phyloP scores from a whole-genome alignment of 805 yeast genomes.

The Candida verbasci region DNA sequence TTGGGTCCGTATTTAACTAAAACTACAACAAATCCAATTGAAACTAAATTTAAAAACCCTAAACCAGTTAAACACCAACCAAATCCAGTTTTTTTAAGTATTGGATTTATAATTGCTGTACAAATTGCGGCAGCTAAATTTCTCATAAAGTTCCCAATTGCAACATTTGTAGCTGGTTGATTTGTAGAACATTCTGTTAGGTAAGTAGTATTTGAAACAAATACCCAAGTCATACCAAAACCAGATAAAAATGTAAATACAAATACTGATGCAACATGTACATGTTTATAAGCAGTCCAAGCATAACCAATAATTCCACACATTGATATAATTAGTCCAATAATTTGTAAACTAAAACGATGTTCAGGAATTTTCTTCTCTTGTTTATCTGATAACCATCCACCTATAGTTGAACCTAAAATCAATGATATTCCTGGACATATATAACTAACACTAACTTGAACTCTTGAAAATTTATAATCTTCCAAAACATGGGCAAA shows the following conservation, averaged over 20 bases:
- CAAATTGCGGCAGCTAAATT: conserved; percentile 53
- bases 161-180: conserved; percentile 51
- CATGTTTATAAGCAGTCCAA: conserved; percentile 42
- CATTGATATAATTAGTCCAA: conserved; percentile 41
- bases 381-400: conserved; percentile 43
- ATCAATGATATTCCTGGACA: conserved; percentile 51
- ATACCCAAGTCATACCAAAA: conserved; percentile 54
- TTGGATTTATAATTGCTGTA: conserved; percentile 39
- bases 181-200: conserved; percentile 46
- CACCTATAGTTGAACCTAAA: conserved; percentile 46
- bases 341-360: conserved; percentile 39
- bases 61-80: conserved; percentile 56
- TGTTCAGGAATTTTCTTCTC: conserved; percentile 42
- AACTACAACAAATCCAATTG: conserved; percentile 15
- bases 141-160: conserved; percentile 50
- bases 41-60: conserved; percentile 26
- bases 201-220: conserved; percentile 50
- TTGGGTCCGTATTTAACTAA: conserved; percentile 17
- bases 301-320: conserved; percentile 49
- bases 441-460: conserved; percentile 43
- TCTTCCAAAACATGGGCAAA: conserved; percentile 36
- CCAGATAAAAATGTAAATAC: conserved; percentile 44
- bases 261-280: conserved; percentile 32
- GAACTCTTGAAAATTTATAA: conserved; percentile 32
- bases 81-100: conserved; percentile 34